These are phyloP conservation scores for Tylopilus vinaceipallidus DNA, from an alignment of 768 basidiomycete genomes.

Conservation along the genomic window DNA sequence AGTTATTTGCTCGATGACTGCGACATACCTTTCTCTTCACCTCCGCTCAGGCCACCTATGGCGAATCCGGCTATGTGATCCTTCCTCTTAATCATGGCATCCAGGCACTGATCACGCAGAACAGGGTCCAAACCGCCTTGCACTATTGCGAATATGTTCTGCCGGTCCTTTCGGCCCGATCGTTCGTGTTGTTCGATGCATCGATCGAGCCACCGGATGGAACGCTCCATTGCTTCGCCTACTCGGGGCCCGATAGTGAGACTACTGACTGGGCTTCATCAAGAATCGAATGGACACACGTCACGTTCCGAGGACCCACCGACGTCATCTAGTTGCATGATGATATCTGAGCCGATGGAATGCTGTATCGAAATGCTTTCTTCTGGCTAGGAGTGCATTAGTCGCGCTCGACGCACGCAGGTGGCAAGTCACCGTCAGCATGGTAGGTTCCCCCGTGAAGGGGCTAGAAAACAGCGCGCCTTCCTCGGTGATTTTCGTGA, in stretches of 20 bases:
- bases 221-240: constrained; percentile 84
- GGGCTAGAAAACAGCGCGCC: constrained; percentile 84
- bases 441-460: constrained; percentile 83
- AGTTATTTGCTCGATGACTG: constrained; percentile 6
- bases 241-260: constrained; percentile 79
- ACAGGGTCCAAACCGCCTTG: constrained; percentile 79
- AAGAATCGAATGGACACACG: not conserved
- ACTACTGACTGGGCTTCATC: constrained; percentile 58
- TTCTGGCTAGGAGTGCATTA: constrained; percentile 59
- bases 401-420: not conserved
- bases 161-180: constrained; percentile 60
- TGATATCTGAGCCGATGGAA: constrained; percentile 87
- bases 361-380: constrained; percentile 91
- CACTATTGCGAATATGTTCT: constrained; percentile 90
- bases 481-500: constrained; percentile 84
- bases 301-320: constrained; percentile 44
- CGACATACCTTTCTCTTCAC: constrained; percentile 80
- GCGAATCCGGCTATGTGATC: constrained; percentile 85
- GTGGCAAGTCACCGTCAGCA: constrained; percentile 65
- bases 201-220: constrained; percentile 86
- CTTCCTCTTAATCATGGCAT: constrained; percentile 77
- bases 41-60: constrained; percentile 87
- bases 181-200: constrained; percentile 75
- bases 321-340: constrained; percentile 94
- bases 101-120: constrained; percentile 73